These are phyloP conservation scores for Colletotrichum lini DNA, from an alignment of 2,329 filamentous ascomycete genomes.

Conservation along the genomic window DNA sequence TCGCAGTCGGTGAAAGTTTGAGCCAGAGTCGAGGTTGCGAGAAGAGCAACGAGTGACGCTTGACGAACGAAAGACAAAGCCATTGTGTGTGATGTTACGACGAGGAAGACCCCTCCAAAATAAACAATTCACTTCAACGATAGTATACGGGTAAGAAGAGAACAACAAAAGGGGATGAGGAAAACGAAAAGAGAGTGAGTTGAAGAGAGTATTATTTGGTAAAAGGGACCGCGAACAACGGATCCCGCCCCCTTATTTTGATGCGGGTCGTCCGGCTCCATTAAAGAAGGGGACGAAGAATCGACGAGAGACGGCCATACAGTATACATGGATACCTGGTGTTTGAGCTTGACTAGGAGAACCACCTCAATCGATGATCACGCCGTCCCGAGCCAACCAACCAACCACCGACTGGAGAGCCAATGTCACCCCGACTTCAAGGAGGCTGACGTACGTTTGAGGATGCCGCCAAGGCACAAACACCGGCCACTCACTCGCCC, in stretches of 20 bases:
- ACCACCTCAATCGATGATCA: not conserved
- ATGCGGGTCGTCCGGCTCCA: constrained; percentile 34
- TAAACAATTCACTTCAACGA: constrained; percentile 6
- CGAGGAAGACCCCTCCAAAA: constrained; percentile 14
- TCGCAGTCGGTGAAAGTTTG: constrained; percentile 40
- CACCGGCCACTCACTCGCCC: constrained; percentile 8
- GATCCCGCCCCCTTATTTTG: constrained; percentile 33
- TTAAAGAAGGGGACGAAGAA: constrained; percentile 21
- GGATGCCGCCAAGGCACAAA: constrained; percentile 17
- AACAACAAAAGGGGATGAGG: constrained; percentile 4
- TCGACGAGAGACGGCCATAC: constrained; percentile 2
- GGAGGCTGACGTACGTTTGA: constrained; percentile 43
- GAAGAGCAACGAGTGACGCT: constrained; percentile 38
- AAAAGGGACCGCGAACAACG: constrained; percentile 2
- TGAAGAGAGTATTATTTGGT: constrained; percentile 14
- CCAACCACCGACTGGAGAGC: not conserved
- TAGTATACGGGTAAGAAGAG: constrained; percentile 8
- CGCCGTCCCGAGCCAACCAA: not conserved
- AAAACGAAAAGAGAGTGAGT: not conserved
- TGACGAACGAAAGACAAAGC: constrained; percentile 40
- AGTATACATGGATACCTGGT: constrained; percentile 26
- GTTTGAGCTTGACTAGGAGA: constrained; percentile 33
- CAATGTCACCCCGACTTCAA: constrained; percentile 10
- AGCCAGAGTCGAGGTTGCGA: constrained; percentile 34
- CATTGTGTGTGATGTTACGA: constrained; percentile 25